phyloP scores from a whole-genome alignment of 352 stramenopile species.

The Globisporangium apiculatum region DNA sequence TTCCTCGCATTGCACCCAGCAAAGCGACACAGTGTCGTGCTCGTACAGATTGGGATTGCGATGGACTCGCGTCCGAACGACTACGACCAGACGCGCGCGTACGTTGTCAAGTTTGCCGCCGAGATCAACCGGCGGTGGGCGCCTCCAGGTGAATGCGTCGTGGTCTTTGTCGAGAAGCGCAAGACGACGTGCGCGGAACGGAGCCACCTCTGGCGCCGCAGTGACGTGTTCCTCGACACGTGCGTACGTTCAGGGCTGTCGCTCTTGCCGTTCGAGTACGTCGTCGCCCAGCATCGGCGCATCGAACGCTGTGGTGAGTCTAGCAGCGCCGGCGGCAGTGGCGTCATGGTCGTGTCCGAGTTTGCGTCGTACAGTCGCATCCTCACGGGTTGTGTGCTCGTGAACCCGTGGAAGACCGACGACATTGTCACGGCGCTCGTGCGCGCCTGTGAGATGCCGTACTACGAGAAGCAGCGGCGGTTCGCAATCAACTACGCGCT shows the following conservation, averaged over 20 bases:
- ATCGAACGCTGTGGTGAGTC: conserved; percentile 25
- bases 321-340: conserved; percentile 34
- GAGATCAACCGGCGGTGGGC: conserved; percentile 90
- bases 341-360: conserved; percentile 93
- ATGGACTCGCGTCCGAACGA: conserved; percentile 86
- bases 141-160: conserved; percentile 40
- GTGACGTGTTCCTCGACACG: conserved; percentile 64
- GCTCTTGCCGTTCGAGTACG: conserved; percentile 73
- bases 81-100: conserved; percentile 89
- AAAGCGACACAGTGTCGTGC: conserved; percentile 56
- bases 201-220: conserved; percentile 61
- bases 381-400: conserved; percentile 92
- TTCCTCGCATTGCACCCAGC: conserved; percentile 89
- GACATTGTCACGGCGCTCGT: conserved; percentile 70
- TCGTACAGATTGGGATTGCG: conserved; percentile 70
- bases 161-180: conserved; percentile 63
- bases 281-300: conserved; percentile 56
- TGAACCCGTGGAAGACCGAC: conserved; percentile 97
- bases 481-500: conserved; percentile 85
- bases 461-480: conserved; percentile 66
- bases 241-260: conserved; percentile 61
- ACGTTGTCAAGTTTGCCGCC: conserved; percentile 85
- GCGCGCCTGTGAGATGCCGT: conserved; percentile 66
- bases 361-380: conserved; percentile 96
- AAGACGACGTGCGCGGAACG: conserved; percentile 64